These are phyloP conservation scores for Jatropha curcas DNA, from an alignment of 345 rosid genomes.

Conservation along the genomic window DNA sequence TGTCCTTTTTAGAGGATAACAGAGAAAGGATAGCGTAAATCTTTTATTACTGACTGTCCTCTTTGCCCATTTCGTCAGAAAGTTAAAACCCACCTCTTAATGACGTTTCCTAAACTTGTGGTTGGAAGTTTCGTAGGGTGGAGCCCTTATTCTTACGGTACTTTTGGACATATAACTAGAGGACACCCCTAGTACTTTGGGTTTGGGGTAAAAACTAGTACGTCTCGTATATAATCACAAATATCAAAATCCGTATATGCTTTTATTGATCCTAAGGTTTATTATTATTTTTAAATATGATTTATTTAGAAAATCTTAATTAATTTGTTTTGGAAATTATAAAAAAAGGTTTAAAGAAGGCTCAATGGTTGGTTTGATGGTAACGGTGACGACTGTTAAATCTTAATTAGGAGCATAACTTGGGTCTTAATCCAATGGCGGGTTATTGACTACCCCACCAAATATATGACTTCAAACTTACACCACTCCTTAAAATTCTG, in stretches of 20 bases:
- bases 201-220: too few relatives aligned
- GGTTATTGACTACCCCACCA: conserved; percentile 14
- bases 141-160: too few relatives aligned
- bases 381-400: conserved; percentile 4
- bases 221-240: too few relatives aligned
- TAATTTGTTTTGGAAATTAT: too few relatives aligned
- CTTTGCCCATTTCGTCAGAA: background rate
- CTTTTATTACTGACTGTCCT: background rate
- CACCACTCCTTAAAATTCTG: conserved; percentile 4
- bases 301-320: too few relatives aligned
- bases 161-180: too few relatives aligned
- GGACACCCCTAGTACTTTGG: background rate
- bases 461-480: conserved; percentile 12
- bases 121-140: conserved; percentile 2
- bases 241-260: too few relatives aligned
- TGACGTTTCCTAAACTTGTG: background rate
- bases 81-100: background rate
- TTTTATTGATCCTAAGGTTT: too few relatives aligned
- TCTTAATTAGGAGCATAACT: conserved; percentile 12
- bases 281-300: too few relatives aligned
- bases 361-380: conserved; percentile 14
- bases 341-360: background rate
- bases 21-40: background rate
- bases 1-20: background rate
- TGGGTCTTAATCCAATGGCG: conserved; percentile 21